Evolutionary conservation across 495 filamentous ascomycete species (phyloP), one percentile per base, ranked within the genome.

Genomic region (Evansstolkia leycettana): DNA sequence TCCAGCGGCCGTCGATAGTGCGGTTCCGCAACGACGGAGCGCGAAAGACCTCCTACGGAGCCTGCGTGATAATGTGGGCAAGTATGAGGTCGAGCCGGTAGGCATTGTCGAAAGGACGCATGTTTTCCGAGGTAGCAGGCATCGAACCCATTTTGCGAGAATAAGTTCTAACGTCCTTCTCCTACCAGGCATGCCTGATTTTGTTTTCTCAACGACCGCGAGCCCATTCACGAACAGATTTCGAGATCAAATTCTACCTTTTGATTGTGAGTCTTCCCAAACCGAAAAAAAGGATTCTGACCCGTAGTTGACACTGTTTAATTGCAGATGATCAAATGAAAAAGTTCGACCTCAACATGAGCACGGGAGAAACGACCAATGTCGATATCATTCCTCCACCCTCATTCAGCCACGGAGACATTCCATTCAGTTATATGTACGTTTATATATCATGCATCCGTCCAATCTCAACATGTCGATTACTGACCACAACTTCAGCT

Each of bases 351-450:
- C 56, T 94, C 24, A 58, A 78, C 36, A 70, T 81, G 40, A 67
- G 61, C 33, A 76, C 76, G 54, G 76, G 79, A 12, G 49, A 60
- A 15, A 62, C 59, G 3, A 52, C 46, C 17, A 67, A 75, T 34
- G 71, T 73, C 23, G 82, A 88, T 43, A 69, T 94, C 33, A 73
- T 88, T 18, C 84, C 84, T 11, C 84, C 90, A 0, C 82, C 89
- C 1, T 68, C 67, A 7, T 84, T 90, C 51, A 78, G 75, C 23
- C 69, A 74, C 36, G 69, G 70, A 30, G 62, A 67, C 7, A 52
- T 84, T 25, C 81, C 80, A 8, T 85, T 84, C 58, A 76, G 75
- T 42, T 73, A 72, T 43, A 53, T 62, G 65, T 71, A 55, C 7
- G 61, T 44, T 0, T 28, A 6, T 14, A 38, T 14, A 16, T 31